Percentiles rank a stretch among this genome's conserved stretches.
Evolutionary conservation across 2,329 filamentous ascomycete genomes (phyloP).

Genomic region (Alternaria novae-zelandiae): DNA sequence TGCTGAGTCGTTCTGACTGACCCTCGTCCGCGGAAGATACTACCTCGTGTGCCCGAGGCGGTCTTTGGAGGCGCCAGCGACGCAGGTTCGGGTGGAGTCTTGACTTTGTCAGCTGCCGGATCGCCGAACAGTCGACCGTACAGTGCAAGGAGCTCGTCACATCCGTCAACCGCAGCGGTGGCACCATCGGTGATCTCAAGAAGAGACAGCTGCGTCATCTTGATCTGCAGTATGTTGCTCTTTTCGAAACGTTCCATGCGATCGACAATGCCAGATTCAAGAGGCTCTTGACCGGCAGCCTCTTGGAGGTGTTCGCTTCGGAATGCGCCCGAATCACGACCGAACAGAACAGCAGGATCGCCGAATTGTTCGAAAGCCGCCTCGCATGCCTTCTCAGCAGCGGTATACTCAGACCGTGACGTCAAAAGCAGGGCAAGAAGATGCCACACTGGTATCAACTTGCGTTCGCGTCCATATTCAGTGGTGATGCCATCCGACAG

Average conservation of each 20-base stretch:
- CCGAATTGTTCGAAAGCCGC: slow-evolving; percentile 91
- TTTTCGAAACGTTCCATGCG: slow-evolving; percentile 85
- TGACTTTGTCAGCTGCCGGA: slow-evolving; percentile 47
- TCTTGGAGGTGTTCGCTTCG: slow-evolving; percentile 71
- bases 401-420: slow-evolving; percentile 81
- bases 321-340: slow-evolving; percentile 60
- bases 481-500: slow-evolving; percentile 32
- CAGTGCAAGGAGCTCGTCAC: slow-evolving; percentile 80
- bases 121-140: slow-evolving; percentile 83
- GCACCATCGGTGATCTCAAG: slow-evolving; percentile 84
- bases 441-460: slow-evolving; percentile 86
- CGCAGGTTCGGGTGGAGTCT: slow-evolving; percentile 51
- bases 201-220: slow-evolving; percentile 90
- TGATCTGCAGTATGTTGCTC: slow-evolving; percentile 87
- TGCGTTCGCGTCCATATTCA: slow-evolving; percentile 60
- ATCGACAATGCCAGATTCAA: slow-evolving; percentile 66
- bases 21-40: slow-evolving; percentile 70
- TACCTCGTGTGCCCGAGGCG: slow-evolving; percentile 74
- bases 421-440: slow-evolving; percentile 84
- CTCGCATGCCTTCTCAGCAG: slow-evolving; percentile 83
- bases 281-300: slow-evolving; percentile 19
- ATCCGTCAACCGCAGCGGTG: slow-evolving; percentile 84
- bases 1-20: slow-evolving; percentile 38
- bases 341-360: slow-evolving; percentile 73
- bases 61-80: slow-evolving; percentile 62